phyloP scores from a whole-genome alignment of 495 filamentous ascomycete species.

The Entonaema liquescens region DNA sequence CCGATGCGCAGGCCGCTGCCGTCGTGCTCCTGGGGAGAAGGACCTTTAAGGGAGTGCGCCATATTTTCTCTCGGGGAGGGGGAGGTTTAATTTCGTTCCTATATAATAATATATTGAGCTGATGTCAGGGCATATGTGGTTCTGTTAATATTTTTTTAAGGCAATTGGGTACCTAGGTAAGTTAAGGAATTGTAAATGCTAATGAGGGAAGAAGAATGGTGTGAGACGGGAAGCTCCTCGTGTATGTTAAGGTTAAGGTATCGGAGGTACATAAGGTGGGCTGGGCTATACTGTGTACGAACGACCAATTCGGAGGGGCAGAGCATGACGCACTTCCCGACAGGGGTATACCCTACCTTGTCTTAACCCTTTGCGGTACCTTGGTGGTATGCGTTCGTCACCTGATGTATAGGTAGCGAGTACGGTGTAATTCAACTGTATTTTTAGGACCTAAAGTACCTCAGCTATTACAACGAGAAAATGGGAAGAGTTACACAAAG shows the following conservation, averaged over 20 bases:
- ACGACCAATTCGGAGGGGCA: conserved; percentile 16
- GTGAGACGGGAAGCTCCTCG: background rate
- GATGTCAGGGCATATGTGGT: background rate
- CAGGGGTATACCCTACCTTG: conserved; percentile 30
- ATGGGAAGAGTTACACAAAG: background rate
- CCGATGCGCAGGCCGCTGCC: conserved; percentile 88
- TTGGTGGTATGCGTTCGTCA: conserved; percentile 22
- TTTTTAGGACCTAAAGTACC: conserved; percentile 7
- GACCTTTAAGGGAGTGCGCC: conserved; percentile 55
- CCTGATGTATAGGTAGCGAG: conserved; percentile 2
- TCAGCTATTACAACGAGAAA: background rate
- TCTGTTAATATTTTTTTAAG: background rate
- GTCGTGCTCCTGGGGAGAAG: conserved; percentile 57
- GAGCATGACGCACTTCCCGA: conserved; percentile 43
- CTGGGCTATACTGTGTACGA: background rate
- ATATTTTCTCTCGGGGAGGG: conserved; percentile 16
- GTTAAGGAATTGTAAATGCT: background rate
- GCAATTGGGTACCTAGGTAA: background rate
- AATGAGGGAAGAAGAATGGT: background rate
- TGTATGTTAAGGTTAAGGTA: conserved; percentile 14
- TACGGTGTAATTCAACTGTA: conserved; percentile 5
- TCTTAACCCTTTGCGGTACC: conserved; percentile 23
- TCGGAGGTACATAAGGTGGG: conserved; percentile 29
- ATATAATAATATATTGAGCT: background rate
- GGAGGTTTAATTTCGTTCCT: background rate